A percentile compares a stretch with the other conserved stretches of the same genome.
These are phyloP conservation scores for Trichomonas vaginalis DNA, from an alignment of 208 protist species.

Conservation along the genomic window DNA sequence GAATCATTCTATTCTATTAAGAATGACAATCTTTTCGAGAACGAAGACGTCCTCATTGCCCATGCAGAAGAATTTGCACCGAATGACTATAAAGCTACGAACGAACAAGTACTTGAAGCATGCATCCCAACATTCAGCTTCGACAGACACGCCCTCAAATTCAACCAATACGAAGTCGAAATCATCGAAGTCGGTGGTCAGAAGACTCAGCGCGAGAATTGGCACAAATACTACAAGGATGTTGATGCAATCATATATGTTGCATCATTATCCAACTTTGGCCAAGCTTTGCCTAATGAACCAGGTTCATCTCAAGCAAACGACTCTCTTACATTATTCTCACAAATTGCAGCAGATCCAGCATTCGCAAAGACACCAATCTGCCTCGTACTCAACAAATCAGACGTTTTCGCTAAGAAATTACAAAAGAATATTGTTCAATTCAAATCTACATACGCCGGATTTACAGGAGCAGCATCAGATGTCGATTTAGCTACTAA, in stretches of 20 bases:
- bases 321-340: not conserved
- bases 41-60: slow-evolving; percentile 1
- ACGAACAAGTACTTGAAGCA: slow-evolving; percentile 20
- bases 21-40: not conserved
- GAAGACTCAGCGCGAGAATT: slow-evolving; percentile 26
- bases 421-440: not conserved
- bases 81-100: not conserved
- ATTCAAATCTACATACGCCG: not conserved
- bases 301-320: not conserved
- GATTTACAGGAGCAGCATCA: not conserved
- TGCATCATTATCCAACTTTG: slow-evolving; percentile 10
- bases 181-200: slow-evolving; percentile 36
- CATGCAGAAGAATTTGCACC: not conserved
- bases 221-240: slow-evolving; percentile 29
- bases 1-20: not conserved
- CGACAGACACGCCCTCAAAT: not conserved
- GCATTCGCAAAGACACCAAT: not conserved
- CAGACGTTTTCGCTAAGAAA: not conserved
- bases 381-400: not conserved
- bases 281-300: not conserved
- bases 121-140: not conserved
- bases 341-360: not conserved
- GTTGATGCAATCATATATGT: slow-evolving; percentile 24
- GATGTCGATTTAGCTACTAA: not conserved
- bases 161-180: not conserved